A percentile compares a stretch with the other conserved stretches of the same genome.
Conservation (phyloP, 208 protist species). For the Crithidia sp. region DNA sequence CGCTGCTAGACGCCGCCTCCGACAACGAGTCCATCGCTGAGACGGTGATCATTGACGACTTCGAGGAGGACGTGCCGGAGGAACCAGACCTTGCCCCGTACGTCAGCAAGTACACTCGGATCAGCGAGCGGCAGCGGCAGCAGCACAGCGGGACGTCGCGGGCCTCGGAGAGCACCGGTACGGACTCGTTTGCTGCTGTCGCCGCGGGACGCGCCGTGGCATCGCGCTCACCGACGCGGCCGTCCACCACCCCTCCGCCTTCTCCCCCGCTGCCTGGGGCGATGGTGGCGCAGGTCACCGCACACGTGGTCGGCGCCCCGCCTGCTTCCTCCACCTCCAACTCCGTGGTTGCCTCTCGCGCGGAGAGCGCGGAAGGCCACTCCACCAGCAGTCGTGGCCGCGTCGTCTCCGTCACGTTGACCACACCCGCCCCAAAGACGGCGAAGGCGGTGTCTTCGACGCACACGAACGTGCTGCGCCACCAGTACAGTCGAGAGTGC, state of each 20-base stretch:
- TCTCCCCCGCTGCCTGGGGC: background rate
- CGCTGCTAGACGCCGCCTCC: background rate
- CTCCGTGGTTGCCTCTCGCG: background rate
- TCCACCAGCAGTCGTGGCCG: conserved; percentile 8
- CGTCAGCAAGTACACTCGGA: conserved; percentile 27
- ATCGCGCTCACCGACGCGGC: background rate
- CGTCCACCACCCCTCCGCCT: too few species aligned
- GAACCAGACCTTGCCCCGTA: conserved; percentile 27
- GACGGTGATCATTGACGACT: conserved; percentile 35
- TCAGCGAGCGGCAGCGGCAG: conserved; percentile 31
- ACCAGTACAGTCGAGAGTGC: conserved; percentile 65
- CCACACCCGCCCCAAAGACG: background rate
- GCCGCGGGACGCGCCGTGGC: background rate
- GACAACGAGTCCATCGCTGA: conserved; percentile 22
- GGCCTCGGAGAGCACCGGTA: background rate
- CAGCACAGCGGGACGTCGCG: conserved; percentile 5
- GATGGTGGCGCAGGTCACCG: background rate
- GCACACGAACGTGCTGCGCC: conserved; percentile 30
- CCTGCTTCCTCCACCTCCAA: background rate
- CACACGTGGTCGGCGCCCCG: background rate
- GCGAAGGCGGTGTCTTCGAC: background rate
- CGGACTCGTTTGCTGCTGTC: background rate
- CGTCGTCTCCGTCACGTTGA: background rate
- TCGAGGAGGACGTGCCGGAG: conserved; percentile 18
- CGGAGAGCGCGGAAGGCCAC: background rate